Base-by-base conservation (phyloP, 2,329 filamentous ascomycete species). In the Orbilia brochopaga region DNA sequence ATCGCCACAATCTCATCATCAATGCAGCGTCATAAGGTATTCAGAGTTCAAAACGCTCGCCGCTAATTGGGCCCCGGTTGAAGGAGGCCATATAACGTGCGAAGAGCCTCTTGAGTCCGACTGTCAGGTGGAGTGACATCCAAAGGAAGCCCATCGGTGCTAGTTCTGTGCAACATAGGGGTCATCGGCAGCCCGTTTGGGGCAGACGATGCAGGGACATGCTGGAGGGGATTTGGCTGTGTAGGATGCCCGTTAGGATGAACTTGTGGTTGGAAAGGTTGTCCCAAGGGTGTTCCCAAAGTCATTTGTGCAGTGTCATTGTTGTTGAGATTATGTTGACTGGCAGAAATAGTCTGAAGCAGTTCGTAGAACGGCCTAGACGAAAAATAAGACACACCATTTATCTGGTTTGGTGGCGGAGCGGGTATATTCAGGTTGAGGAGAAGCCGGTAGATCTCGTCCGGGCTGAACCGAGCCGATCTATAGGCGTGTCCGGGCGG, bases 401-500 rank as follows among this genome's bases (percentile, higher is more conserved):
- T 73, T 65, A 37, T 21, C 24, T 66, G 69, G 30, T 53, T 67
- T 37, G 57, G 15, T 10, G 69, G 69, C 4, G 61, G 69, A 21
- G 62, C 35, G n/a, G 89, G 90, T 8, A 94, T 82, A 23, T 85
- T 82, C 5, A 88, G 86, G 60, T 86, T 84, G 32, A 87, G 85
- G 21, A 99, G 82, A 44, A 97, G 82, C 32, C 86, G 85, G 5
- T 94, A 88, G 81, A 97, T 83, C 67, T 85, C 87, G 35, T 86
- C 82, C 0, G 91, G 81, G 74, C 85, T 89, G 76, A 96, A 88
- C 10, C 87, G 85, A 42, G 86, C 85, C 19, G 86, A 85, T 59
- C 87, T 86, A 79, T 95, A 97, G 6, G 86, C 83, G 23, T 89
- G 85, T 0, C 90, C 85, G 0, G 86, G 83, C 0, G 92, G 92